Percentiles rank a stretch among this genome's conserved stretches.
Conservation (phyloP, 306 rosid species). For the Quercus glauca region DNA sequence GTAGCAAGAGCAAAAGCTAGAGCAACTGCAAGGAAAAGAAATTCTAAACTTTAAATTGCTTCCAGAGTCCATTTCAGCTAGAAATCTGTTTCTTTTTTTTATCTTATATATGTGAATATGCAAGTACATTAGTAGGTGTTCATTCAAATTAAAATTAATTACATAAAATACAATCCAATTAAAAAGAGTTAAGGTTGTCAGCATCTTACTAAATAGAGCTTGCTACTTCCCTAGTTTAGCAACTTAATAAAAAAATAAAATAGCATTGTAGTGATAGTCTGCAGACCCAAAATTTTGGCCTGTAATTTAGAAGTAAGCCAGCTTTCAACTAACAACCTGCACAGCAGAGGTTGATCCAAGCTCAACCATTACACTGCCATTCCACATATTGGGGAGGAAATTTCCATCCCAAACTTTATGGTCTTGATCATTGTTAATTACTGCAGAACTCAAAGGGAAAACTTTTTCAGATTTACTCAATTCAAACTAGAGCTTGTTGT, state of each 20-base stretch:
- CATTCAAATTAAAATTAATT: neutral
- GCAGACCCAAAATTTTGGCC: neutral
- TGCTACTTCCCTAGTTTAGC: neutral
- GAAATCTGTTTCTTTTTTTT: neutral
- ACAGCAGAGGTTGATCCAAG: neutral
- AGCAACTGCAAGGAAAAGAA: neutral
- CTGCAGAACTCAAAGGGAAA: neutral
- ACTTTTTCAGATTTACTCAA: neutral
- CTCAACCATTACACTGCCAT: neutral
- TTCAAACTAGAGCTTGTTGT: neutral
- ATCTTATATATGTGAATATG: neutral
- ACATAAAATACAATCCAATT: neutral
- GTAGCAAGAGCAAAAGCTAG: neutral
- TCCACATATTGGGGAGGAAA: neutral
- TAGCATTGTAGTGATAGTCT: neutral
- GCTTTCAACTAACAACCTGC: neutral
- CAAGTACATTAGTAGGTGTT: neutral
- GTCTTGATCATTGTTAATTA: neutral
- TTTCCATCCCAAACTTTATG: neutral
- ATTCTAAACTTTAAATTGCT: neutral
- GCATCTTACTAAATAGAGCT: neutral
- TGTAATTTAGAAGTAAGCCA: neutral
- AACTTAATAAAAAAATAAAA: neutral
- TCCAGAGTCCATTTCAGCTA: neutral
- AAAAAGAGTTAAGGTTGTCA: neutral